phyloP scores from a whole-genome alignment of 352 stramenopile species.

The Thalassiosira delicatula region DNA sequence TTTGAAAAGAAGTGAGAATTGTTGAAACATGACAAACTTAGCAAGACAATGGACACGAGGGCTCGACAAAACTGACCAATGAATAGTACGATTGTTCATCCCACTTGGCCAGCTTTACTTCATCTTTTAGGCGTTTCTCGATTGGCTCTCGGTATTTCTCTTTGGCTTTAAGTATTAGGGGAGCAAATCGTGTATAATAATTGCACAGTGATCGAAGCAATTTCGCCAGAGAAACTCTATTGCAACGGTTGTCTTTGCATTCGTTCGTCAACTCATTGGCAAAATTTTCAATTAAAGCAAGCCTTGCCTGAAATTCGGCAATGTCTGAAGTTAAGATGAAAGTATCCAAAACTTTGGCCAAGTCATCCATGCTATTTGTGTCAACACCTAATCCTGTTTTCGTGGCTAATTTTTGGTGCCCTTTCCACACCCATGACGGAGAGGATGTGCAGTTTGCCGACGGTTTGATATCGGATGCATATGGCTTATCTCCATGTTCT shows the following conservation, averaged over 20 bases:
- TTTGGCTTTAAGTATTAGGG: constrained; percentile 83
- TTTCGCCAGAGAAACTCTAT: constrained; percentile 83
- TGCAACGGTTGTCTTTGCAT: constrained; percentile 32
- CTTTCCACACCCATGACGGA: constrained; percentile 81
- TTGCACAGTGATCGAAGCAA: constrained; percentile 92
- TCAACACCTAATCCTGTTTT: constrained; percentile 41
- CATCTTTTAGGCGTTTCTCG: constrained; percentile 96
- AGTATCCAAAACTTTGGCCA: constrained; percentile 80
- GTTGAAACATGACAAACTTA: no score
- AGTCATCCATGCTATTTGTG: constrained; percentile 60
- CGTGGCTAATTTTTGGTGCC: constrained; percentile 45
- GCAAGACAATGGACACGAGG: no score
- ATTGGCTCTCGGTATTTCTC: constrained; percentile 91
- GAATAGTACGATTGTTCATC: constrained; percentile 99
- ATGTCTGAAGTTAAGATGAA: constrained; percentile 84
- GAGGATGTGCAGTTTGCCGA: constrained; percentile 1
- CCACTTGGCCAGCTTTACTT: constrained; percentile 98
- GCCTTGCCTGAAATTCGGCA: constrained; percentile 75
- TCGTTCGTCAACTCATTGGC: constrained; percentile 66
- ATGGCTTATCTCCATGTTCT: background rate
- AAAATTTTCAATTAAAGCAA: constrained; percentile 77
- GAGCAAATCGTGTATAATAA: constrained; percentile 93
- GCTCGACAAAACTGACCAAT: constrained; percentile 72
- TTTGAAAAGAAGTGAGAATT: constrained; percentile 10
- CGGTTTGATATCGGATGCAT: background rate